Evolutionary conservation across 2,329 filamentous ascomycete genomes (phyloP).

Genomic region (Sporothrix schenckii): DNA sequence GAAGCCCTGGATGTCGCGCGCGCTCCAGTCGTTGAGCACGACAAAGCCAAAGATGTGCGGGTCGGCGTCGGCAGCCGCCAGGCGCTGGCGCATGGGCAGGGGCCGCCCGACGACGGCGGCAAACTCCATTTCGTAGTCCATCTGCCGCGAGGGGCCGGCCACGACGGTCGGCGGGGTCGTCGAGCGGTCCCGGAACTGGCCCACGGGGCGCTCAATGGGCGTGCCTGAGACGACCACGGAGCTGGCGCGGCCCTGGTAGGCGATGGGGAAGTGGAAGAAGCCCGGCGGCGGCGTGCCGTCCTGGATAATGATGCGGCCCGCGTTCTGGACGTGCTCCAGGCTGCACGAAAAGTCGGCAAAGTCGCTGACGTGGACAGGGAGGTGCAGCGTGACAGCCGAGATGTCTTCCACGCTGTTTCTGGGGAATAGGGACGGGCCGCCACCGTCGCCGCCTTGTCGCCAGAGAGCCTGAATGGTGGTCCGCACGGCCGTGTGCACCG

Average conservation of each 20-base stretch:
- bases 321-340: constrained; percentile 57
- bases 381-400: constrained; percentile 41
- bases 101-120: constrained; percentile 71
- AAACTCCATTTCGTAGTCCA: constrained; percentile 81
- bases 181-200: neutral
- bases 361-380: constrained; percentile 59
- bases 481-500: neutral
- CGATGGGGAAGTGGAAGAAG: constrained; percentile 54
- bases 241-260: constrained; percentile 59
- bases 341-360: constrained; percentile 62
- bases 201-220: constrained; percentile 42
- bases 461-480: neutral
- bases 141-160: constrained; percentile 46
- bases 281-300: constrained; percentile 47
- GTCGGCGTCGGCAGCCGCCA: constrained; percentile 66
- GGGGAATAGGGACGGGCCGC: neutral
- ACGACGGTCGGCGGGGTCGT: neutral
- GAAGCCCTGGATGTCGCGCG: constrained; percentile 79
- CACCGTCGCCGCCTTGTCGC: neutral
- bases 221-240: constrained; percentile 56
- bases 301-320: constrained; percentile 48
- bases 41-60: constrained; percentile 78
- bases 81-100: constrained; percentile 65
- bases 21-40: constrained; percentile 85
- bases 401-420: neutral